Percentiles rank a stretch among this genome's conserved stretches.
Evolutionary conservation across 495 filamentous ascomycete species (phyloP).

Genomic region (Entonaema liquescens): DNA sequence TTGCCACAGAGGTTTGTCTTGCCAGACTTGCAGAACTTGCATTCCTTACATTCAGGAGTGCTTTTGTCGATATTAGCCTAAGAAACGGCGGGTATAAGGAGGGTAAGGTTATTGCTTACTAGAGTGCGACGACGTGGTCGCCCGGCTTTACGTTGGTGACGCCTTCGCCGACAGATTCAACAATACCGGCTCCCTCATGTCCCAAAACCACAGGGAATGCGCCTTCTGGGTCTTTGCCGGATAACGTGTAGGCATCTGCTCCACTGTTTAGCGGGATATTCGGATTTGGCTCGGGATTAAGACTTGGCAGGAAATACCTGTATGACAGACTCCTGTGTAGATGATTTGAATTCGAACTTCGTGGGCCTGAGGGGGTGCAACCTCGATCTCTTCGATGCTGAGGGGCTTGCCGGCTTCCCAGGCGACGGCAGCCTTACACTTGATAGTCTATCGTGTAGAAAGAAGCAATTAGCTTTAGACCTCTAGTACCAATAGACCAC

Average conservation of each 20-base stretch:
- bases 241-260: constrained; percentile 95
- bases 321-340: constrained; percentile 99
- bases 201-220: constrained; percentile 96
- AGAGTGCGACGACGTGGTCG: constrained; percentile 93
- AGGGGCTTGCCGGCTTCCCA: constrained; percentile 95
- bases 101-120: constrained; percentile 65
- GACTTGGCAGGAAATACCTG: constrained; percentile 66
- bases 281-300: constrained; percentile 40
- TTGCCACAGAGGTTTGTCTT: constrained; percentile 99
- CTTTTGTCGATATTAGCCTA: constrained; percentile 53
- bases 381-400: constrained; percentile 89
- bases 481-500: neutral
- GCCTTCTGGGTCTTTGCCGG: constrained; percentile 97
- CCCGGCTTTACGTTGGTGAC: constrained; percentile 93
- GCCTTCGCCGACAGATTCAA: constrained; percentile 96
- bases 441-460: constrained; percentile 54
- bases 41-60: constrained; percentile 95
- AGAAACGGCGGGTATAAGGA: neutral
- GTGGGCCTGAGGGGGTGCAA: constrained; percentile 87
- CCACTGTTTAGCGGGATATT: constrained; percentile 31
- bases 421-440: constrained; percentile 87
- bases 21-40: constrained; percentile 99
- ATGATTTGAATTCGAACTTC: constrained; percentile 96
- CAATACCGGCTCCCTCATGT: constrained; percentile 95
- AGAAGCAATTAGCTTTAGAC: constrained; percentile 20